These are phyloP conservation scores for Porphyridium purpureum DNA, from an alignment of 23 red algal genomes.

Conservation along the genomic window DNA sequence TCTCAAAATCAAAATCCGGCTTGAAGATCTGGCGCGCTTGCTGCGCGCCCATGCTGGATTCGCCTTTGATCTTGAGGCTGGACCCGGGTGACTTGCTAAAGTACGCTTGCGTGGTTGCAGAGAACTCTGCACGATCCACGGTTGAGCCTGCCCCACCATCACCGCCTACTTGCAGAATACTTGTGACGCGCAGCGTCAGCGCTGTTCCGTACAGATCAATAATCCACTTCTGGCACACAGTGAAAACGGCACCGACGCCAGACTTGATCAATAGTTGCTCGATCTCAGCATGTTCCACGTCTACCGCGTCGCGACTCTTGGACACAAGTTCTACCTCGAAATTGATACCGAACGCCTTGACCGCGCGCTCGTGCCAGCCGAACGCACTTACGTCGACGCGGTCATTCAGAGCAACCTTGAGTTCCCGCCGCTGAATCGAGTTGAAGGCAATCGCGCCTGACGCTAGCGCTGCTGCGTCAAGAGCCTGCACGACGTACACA, in stretches of 20 bases:
- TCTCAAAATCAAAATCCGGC: slow-evolving; percentile 91
- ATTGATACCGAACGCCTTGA: slow-evolving; percentile 4
- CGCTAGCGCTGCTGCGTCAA: slow-evolving; percentile 17
- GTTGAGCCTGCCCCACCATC: slow-evolving; percentile 10
- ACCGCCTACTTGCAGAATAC: too few relatives aligned
- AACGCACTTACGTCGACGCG: slow-evolving; percentile 26
- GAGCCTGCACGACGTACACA: slow-evolving; percentile 26
- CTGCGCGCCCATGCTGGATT: slow-evolving; percentile 19
- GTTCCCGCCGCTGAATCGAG: slow-evolving; percentile 64
- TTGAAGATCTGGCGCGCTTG: slow-evolving; percentile 77
- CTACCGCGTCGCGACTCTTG: too few relatives aligned
- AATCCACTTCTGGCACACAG: slow-evolving; percentile 32
- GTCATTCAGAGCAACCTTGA: slow-evolving; percentile 70
- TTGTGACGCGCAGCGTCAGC: slow-evolving; percentile 20
- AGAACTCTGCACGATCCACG: slow-evolving; percentile 18
- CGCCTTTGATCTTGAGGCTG: slow-evolving; percentile 33
- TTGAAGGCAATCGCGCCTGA: slow-evolving; percentile 63
- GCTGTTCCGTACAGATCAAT: slow-evolving; percentile 48
- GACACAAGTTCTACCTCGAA: neutral
- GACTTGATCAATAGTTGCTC: too few relatives aligned
- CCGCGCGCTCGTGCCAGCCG: neutral
- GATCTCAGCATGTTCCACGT: too few relatives aligned
- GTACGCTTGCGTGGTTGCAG: slow-evolving; percentile 20
- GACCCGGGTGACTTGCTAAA: slow-evolving; percentile 54
- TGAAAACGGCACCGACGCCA: too few relatives aligned